Conservation (phyloP, 805 yeast species). For the Tetrapisispora phaffii region DNA sequence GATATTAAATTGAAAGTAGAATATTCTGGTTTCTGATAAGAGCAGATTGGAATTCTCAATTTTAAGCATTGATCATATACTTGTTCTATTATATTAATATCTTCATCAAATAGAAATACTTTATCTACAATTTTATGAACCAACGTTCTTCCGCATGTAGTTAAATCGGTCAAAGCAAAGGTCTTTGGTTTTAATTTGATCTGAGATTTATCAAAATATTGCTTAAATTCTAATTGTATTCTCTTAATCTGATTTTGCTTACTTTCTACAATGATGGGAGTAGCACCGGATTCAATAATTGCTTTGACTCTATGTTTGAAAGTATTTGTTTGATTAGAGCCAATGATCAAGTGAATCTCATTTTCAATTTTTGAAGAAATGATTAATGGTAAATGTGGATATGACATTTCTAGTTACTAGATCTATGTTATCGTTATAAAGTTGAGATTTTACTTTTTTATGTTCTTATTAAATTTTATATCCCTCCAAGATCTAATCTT, state of each 20-base stretch:
- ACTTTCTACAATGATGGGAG: slow-evolving; percentile 38
- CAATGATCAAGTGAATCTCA: slow-evolving; percentile 40
- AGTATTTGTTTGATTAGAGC: slow-evolving; percentile 18
- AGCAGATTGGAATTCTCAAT: slow-evolving; percentile 73
- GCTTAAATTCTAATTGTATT: slow-evolving; percentile 16
- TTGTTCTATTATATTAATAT: slow-evolving; percentile 30
- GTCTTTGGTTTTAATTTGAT: slow-evolving; percentile 26
- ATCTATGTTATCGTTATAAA: no score
- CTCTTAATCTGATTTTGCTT: slow-evolving; percentile 8
- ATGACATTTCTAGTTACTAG: no score
- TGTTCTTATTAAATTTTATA: no score
- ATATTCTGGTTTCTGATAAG: slow-evolving; percentile 58
- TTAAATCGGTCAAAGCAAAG: slow-evolving; percentile 38
- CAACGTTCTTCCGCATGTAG: slow-evolving; percentile 47
- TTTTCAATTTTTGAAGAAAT: slow-evolving; percentile 37
- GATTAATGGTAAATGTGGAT: slow-evolving; percentile 25
- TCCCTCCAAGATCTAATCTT: no score
- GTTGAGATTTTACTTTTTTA: no score
- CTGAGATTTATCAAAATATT: slow-evolving; percentile 18
- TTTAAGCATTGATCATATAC: slow-evolving; percentile 45
- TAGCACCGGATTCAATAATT: slow-evolving; percentile 46
- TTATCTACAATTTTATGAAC: slow-evolving; percentile 63
- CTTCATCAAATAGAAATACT: slow-evolving; percentile 45
- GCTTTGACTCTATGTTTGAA: slow-evolving; percentile 37
- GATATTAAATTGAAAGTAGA: slow-evolving; percentile 74